phyloP scores from a whole-genome alignment of 441 rosid species.

The Erodium texanum region DNA sequence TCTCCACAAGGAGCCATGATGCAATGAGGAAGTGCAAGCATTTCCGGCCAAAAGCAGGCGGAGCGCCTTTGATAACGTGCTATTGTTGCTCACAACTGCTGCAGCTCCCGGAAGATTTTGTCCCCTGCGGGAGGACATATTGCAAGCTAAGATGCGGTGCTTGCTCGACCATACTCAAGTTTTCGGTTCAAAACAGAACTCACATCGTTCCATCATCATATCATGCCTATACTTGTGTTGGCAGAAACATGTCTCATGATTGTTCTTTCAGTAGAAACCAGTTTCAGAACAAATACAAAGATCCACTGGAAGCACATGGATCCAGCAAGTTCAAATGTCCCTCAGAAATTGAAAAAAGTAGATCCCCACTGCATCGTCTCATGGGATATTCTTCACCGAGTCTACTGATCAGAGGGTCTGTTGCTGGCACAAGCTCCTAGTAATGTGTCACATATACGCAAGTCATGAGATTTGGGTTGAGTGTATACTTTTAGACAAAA shows the following conservation, averaged over 20 bases:
- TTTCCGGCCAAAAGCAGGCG: conserved; percentile 66
- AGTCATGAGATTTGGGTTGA: too few relatives aligned
- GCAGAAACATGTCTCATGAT: too few relatives aligned
- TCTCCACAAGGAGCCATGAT: too few relatives aligned
- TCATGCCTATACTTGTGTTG: too few relatives aligned
- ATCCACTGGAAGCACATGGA: conserved; percentile 24
- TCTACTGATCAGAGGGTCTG: conserved; percentile 27
- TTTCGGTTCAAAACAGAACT: conserved; percentile 36
- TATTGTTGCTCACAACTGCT: conserved; percentile 45
- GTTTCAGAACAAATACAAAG: conserved; percentile 22
- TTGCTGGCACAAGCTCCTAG: conserved; percentile 11
- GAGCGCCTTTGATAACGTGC: conserved; percentile 72
- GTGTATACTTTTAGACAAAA: too few relatives aligned
- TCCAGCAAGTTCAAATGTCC: conserved; percentile 23
- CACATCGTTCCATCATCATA: conserved; percentile 49
- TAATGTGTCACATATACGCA: too few relatives aligned
- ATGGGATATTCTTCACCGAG: conserved; percentile 79
- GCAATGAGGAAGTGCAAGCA: conserved; percentile 35
- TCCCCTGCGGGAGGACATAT: conserved; percentile 37
- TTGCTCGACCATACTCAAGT: conserved; percentile 55
- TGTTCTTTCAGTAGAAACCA: conserved; percentile 14
- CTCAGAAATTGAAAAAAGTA: conserved; percentile 36
- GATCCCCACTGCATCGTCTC: conserved; percentile 68
- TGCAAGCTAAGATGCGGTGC: conserved; percentile 71
- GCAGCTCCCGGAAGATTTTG: conserved; percentile 70